Conservation (phyloP, 768 basidiomycete genomes). For the Brasilioporus rufonigricans region DNA sequence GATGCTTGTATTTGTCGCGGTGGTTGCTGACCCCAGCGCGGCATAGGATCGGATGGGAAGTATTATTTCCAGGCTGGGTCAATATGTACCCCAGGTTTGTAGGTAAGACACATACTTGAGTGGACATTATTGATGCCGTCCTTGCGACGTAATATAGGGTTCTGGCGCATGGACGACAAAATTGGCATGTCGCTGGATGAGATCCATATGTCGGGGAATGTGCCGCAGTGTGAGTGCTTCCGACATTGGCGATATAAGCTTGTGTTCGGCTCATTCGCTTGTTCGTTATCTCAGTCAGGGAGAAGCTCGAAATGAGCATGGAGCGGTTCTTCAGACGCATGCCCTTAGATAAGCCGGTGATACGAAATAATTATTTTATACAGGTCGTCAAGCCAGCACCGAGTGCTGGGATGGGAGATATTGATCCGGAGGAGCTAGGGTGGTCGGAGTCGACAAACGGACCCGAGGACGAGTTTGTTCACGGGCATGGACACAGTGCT, state of each 20-base stretch:
- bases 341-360: slow-evolving; percentile 63
- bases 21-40: slow-evolving; percentile 19
- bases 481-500: slow-evolving; percentile 29
- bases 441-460: slow-evolving; percentile 61
- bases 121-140: background rate
- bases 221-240: slow-evolving; percentile 60
- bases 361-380: too few species aligned
- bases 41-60: slow-evolving; percentile 58
- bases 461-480: slow-evolving; percentile 41
- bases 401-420: slow-evolving; percentile 10
- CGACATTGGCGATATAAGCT: background rate
- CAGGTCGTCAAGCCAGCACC: slow-evolving; percentile 35
- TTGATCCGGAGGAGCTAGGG: too few species aligned
- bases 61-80: slow-evolving; percentile 77
- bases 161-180: slow-evolving; percentile 77
- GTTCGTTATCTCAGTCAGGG: slow-evolving; percentile 43
- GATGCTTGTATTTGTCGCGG: slow-evolving; percentile 11
- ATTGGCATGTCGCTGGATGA: slow-evolving; percentile 69
- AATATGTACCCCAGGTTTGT: slow-evolving; percentile 59
- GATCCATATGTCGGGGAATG: slow-evolving; percentile 67
- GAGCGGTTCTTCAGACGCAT: slow-evolving; percentile 70
- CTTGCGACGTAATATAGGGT: slow-evolving; percentile 42
- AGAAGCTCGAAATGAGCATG: slow-evolving; percentile 62
- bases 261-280: background rate
- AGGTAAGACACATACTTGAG: background rate